These are phyloP conservation scores for Aspergillus ustus DNA, from an alignment of 2,329 filamentous ascomycete species.

Conservation along the genomic window DNA sequence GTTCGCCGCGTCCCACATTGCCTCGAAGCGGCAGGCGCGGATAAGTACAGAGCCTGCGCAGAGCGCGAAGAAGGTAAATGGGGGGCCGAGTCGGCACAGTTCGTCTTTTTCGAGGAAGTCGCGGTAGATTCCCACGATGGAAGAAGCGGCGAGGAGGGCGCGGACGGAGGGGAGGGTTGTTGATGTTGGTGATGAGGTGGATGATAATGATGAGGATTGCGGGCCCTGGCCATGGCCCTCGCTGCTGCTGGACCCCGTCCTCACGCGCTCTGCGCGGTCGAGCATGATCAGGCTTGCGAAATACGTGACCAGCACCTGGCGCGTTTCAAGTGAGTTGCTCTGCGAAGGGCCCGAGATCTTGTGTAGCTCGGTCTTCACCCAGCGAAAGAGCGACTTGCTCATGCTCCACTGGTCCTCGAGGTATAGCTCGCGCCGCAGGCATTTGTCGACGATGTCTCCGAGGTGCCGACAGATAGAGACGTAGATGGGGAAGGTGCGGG, in stretches of 20 bases:
- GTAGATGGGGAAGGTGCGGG: slow-evolving; percentile 44
- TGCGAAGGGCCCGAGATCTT: slow-evolving; percentile 20
- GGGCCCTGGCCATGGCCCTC: too few relatives aligned
- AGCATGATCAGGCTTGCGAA: slow-evolving; percentile 47
- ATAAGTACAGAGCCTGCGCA: slow-evolving; percentile 47
- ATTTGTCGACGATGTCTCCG: slow-evolving; percentile 47
- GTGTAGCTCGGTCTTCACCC: slow-evolving; percentile 42
- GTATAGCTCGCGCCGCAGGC: slow-evolving; percentile 40
- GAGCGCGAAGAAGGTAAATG: slow-evolving; percentile 49
- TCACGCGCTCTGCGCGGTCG: slow-evolving; percentile 33
- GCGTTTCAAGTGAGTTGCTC: slow-evolving; percentile 35
- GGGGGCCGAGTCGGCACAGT: slow-evolving; percentile 45
- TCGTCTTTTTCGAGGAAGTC: slow-evolving; percentile 46
- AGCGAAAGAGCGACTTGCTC: slow-evolving; percentile 46
- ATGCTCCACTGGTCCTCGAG: slow-evolving; percentile 33
- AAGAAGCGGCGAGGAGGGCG: slow-evolving; percentile 48
- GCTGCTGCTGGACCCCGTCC: not conserved
- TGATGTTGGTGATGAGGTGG: too few relatives aligned
- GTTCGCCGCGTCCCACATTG: slow-evolving; percentile 23
- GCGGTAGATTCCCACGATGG: slow-evolving; percentile 42
- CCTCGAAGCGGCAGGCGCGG: slow-evolving; percentile 39
- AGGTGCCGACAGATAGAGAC: slow-evolving; percentile 46
- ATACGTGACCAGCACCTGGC: slow-evolving; percentile 43
- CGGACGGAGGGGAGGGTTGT: slow-evolving; percentile 37
- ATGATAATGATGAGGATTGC: too few relatives aligned